Evolutionary conservation across 495 filamentous ascomycete species (phyloP), one percentile per base, ranked within the genome.

Genomic region (Lepraria neglecta): DNA sequence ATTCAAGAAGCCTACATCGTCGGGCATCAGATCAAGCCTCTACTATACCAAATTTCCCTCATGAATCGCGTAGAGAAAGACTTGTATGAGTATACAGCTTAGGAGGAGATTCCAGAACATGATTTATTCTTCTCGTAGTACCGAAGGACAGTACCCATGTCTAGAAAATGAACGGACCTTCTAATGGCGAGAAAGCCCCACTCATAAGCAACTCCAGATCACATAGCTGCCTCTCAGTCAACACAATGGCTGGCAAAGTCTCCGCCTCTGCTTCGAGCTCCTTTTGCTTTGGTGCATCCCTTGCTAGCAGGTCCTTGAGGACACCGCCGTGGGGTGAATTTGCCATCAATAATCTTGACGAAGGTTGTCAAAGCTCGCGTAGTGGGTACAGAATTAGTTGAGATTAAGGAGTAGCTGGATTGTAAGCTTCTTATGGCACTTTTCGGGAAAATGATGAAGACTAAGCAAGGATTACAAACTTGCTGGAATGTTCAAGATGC

Each of bases 151-250:
- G 35, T 4, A 38, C 17, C 28, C 46, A n/a, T 24, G 6, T 30
- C 42, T 28, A 31, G 31, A 44, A 57, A 65, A 56, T 53, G 30
- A 61, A 82, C 87, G 58, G 69, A 95, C 92, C 95, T 82, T 97
- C 95, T 24, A 98, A 82, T 54, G 94, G 94, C 65, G 90, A 95
- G 77, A 98, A 98, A 58, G 95, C 94, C 69, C 94, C 94, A 76
- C 85, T 96, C 76, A 97, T 84, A 65, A 98, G 87, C 78, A 98
- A 73, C 73, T 98, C 94, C 65, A 98, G 82, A 79, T 98, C 94
- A 76, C 94, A 98, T 24, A 98, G 84, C 76, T 98, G 94, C 63
- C 94, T 84, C 82, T 98, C 94, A 42, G 83, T 85, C 67, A 98
- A 82, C 50, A 87, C 76, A 66, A 98, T 83, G 17, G 94, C 90